A percentile compares a stretch with the other conserved stretches of the same genome.
These are phyloP conservation scores for Lactifluus echinatus DNA, from an alignment of 768 basidiomycete genomes.

Conservation along the genomic window DNA sequence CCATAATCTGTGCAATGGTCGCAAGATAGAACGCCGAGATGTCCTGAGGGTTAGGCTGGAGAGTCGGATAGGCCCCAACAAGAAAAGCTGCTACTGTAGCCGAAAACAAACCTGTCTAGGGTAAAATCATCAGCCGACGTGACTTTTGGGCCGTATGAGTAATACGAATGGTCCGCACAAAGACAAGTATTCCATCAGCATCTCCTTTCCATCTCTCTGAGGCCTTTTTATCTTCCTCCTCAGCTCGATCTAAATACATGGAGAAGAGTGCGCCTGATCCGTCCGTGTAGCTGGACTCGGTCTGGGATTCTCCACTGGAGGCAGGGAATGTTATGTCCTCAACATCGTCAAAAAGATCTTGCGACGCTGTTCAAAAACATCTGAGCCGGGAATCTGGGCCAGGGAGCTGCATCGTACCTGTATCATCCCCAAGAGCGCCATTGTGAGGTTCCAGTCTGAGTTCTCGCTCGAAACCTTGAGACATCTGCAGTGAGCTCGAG, in stretches of 20 bases:
- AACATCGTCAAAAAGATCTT: background rate
- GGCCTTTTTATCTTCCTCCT: constrained; percentile 9
- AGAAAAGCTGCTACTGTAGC: constrained; percentile 13
- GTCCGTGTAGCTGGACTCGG: constrained; percentile 6
- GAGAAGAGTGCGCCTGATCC: constrained; percentile 14
- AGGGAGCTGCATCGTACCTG: background rate
- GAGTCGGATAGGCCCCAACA: constrained; percentile 4
- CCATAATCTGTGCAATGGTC: constrained; percentile 4
- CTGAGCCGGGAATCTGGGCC: background rate
- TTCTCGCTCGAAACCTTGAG: background rate
- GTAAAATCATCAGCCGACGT: background rate
- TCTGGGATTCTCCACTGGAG: background rate
- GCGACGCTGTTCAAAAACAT: background rate
- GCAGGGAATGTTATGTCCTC: background rate
- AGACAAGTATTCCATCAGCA: constrained; percentile 15
- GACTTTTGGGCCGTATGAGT: constrained; percentile 11
- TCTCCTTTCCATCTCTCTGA: constrained; percentile 16
- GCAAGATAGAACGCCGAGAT: constrained; percentile 7
- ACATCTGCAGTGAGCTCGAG: background rate
- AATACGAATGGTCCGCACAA: constrained; percentile 33
- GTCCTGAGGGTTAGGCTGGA: constrained; percentile 12
- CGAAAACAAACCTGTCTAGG: constrained; percentile 14
- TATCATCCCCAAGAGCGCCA: background rate
- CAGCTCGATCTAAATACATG: constrained; percentile 11
- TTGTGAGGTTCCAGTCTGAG: no score